phyloP scores from a whole-genome alignment of 2,329 filamentous ascomycete species.

The Aspergillus intermedius region DNA sequence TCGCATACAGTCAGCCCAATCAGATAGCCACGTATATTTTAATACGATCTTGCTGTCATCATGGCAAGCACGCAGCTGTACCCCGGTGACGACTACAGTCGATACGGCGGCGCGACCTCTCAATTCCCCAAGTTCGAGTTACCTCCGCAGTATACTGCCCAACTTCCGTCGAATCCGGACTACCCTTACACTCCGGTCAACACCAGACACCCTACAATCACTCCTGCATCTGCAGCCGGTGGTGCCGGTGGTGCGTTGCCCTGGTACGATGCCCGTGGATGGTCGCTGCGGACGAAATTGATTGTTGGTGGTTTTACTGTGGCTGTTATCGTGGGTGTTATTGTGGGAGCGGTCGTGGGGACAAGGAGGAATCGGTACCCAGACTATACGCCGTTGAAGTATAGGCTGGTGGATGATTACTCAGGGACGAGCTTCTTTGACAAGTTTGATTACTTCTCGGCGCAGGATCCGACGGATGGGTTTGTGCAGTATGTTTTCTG shows the following conservation, averaged over 20 bases:
- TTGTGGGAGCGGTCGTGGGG: constrained; percentile 40
- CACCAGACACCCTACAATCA: too few relatives aligned
- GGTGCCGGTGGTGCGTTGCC: constrained; percentile 5
- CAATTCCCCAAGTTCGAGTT: constrained; percentile 12
- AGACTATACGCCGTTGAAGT: constrained; percentile 36
- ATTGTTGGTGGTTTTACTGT: constrained; percentile 37
- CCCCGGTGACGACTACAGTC: constrained; percentile 13
- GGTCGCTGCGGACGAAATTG: constrained; percentile 49
- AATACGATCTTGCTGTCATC: not conserved
- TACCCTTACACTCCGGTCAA: not conserved
- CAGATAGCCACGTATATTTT: not conserved
- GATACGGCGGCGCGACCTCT: constrained; percentile 15
- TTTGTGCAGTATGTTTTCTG: constrained; percentile 40
- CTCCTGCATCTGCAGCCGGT: not conserved
- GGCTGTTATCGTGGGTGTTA: constrained; percentile 41
- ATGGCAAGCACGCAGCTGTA: constrained; percentile 10
- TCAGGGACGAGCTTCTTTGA: constrained; percentile 39
- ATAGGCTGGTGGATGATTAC: constrained; percentile 38
- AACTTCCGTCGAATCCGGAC: not conserved
- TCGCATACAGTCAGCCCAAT: not conserved
- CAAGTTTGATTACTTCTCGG: constrained; percentile 41
- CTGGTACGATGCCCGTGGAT: constrained; percentile 47
- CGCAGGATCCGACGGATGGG: constrained; percentile 38
- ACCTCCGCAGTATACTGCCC: not conserved
- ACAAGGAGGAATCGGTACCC: constrained; percentile 36